These are phyloP conservation scores for Thelephora terrestris DNA, from an alignment of 1,284 basidiomycete species.

Conservation along the genomic window DNA sequence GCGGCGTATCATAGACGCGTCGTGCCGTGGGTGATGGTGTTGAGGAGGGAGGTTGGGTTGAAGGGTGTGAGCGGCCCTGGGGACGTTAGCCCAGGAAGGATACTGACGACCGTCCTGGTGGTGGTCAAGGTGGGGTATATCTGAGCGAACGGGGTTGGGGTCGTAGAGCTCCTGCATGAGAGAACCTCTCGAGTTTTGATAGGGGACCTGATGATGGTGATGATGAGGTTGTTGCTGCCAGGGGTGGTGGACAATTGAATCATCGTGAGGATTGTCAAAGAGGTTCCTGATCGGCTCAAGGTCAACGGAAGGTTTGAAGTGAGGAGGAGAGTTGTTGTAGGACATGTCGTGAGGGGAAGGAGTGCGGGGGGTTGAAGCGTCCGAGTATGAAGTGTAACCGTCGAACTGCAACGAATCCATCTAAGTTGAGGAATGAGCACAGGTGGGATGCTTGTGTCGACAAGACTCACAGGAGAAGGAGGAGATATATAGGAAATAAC, in stretches of 20 bases:
- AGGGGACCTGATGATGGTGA: slow-evolving; percentile 9
- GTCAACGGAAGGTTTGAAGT: slow-evolving; percentile 30
- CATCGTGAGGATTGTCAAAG: slow-evolving; percentile 36
- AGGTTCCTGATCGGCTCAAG: slow-evolving; percentile 40
- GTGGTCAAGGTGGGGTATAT: slow-evolving; percentile 23
- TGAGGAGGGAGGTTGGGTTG: slow-evolving; percentile 26
- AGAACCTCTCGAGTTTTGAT: slow-evolving; percentile 34
- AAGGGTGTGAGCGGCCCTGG: slow-evolving; percentile 22
- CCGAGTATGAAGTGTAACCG: slow-evolving; percentile 50
- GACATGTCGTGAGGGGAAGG: slow-evolving; percentile 49
- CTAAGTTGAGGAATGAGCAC: slow-evolving; percentile 7
- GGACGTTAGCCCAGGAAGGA: slow-evolving; percentile 18
- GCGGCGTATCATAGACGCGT: slow-evolving; percentile 44
- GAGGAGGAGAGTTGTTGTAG: slow-evolving; percentile 26
- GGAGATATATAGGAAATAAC: slow-evolving; percentile 3
- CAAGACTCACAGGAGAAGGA: slow-evolving; percentile 11
- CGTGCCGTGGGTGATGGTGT: slow-evolving; percentile 18
- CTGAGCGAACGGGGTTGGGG: slow-evolving; percentile 31
- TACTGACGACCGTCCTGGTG: slow-evolving; percentile 24
- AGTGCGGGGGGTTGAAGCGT: slow-evolving; percentile 58
- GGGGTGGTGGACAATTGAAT: slow-evolving; percentile 28
- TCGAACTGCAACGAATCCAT: slow-evolving; percentile 58
- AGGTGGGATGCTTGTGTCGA: slow-evolving; percentile 9
- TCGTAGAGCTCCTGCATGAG: slow-evolving; percentile 61
- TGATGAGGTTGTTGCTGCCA: slow-evolving; percentile 19